Conservation (phyloP, 2,329 filamentous ascomycete genomes). For the Nemania abortiva region DNA sequence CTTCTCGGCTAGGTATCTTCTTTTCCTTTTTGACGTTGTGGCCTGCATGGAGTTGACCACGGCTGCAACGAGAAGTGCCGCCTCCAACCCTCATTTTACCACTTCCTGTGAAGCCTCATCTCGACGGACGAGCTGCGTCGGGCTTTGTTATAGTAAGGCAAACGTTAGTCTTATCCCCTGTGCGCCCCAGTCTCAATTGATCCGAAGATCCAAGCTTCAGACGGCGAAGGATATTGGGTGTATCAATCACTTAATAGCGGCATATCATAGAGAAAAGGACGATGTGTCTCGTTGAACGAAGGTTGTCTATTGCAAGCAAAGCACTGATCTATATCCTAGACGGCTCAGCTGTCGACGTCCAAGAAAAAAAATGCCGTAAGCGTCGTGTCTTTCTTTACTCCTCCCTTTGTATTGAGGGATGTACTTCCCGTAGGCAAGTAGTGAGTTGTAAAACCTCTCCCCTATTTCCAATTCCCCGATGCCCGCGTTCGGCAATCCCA, state of each 20-base stretch:
- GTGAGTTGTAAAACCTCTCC: neutral
- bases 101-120: neutral
- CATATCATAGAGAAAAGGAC: neutral
- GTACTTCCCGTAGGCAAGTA: neutral
- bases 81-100: neutral
- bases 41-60: no score
- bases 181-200: no score
- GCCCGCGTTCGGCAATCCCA: constrained; percentile 11
- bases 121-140: no score
- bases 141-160: no score
- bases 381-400: neutral
- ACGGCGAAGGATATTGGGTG: neutral
- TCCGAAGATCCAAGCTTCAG: neutral
- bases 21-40: no score
- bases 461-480: neutral
- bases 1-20: neutral
- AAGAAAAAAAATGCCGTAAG: neutral
- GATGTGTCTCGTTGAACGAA: neutral
- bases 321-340: constrained; percentile 9
- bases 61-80: neutral
- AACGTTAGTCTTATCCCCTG: no score
- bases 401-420: neutral
- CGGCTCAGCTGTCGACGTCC: neutral
- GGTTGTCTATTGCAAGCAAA: constrained; percentile 19
- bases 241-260: neutral